Evolutionary conservation across 805 yeast genomes (phyloP).

Genomic region (Kockiozyma suomiensis): DNA sequence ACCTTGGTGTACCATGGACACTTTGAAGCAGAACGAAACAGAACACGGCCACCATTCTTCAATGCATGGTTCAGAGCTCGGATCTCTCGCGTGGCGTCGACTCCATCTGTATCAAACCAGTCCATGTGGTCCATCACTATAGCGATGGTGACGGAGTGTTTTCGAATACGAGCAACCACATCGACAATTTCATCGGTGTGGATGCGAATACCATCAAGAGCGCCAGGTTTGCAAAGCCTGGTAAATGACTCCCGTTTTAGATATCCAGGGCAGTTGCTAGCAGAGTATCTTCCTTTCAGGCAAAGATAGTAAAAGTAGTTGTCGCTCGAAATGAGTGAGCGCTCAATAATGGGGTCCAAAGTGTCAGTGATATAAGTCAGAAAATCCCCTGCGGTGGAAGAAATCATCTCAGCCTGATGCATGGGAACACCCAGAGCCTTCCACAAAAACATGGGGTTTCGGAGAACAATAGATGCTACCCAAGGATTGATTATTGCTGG

Average conservation of each 20-base stretch:
- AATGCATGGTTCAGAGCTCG: conserved; percentile 64
- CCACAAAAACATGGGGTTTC: conserved; percentile 87
- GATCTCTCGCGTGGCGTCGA: conserved; percentile 68
- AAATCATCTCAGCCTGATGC: conserved; percentile 78
- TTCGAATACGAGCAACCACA: conserved; percentile 66
- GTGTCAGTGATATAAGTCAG: conserved; percentile 75
- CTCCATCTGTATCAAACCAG: conserved; percentile 73
- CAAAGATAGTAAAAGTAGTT: conserved; percentile 78
- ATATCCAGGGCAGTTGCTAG: conserved; percentile 74
- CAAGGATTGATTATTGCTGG: conserved; percentile 73
- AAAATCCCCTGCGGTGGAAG: conserved; percentile 50
- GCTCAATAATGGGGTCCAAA: conserved; percentile 68
- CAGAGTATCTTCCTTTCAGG: conserved; percentile 61
- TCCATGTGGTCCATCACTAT: conserved; percentile 92
- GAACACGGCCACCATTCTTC: conserved; percentile 68
- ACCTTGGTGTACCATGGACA: conserved; percentile 76
- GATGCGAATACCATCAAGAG: conserved; percentile 69
- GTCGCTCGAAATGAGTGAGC: conserved; percentile 66
- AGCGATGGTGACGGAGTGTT: conserved; percentile 69
- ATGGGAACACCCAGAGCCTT: conserved; percentile 88
- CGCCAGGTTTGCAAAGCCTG: conserved; percentile 51
- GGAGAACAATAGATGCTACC: conserved; percentile 66
- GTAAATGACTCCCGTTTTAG: conserved; percentile 61
- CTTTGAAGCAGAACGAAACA: conserved; percentile 73
- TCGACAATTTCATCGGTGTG: conserved; percentile 81